Evolutionary conservation across 2,329 filamentous ascomycete genomes (phyloP), one percentile per base, ranked within the genome.

Genomic region (Biscogniauxia sp.): DNA sequence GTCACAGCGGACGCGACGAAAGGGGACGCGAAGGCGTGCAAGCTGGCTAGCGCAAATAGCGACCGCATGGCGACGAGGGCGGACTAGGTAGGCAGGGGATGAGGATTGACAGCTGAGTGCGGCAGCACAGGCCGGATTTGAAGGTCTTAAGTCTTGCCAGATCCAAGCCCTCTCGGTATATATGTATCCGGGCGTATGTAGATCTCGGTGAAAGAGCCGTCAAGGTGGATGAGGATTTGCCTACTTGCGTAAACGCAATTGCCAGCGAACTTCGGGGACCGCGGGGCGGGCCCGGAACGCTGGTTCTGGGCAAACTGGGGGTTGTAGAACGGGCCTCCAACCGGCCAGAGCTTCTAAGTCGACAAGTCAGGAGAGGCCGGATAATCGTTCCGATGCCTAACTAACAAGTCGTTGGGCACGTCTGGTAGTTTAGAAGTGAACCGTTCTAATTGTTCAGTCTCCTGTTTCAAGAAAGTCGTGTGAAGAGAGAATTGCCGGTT

Each of bases 21-120:
- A 20, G 66, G 54, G 51, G 66, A 61, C 51, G 59, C 62, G 25
- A 62, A 59, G 23, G 67, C 51, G 25, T 53, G 54, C 50, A 60
- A 58, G 23, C 54, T 53, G n/a, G 60, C 58, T 20, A 50, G 55
- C 26, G 58, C 51, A 11, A 60, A 49, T 25, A 56, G 58, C 7
- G 59, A 63, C 58, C 65, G 56, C 70, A 69, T 72, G 51, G 37
- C 51, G 58, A 60, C 59, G 25, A 54, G 28, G 28, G 6, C 7
- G n/a, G 37, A 45, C 37, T 45, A 45, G 37, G n/a, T 2, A 5
- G 17, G n/a, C n/a, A n/a, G n/a, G n/a, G n/a, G n/a, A n/a, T 17
- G 37, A 45, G 17, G 17, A n/a, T 17, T 45, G 37, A 15, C 26
- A 26, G 49, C 4, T 20, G 50, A 20, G 19, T 51, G 50, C 17